Conservation (phyloP, 129 eudicot species). For the Artemisia tridentata region DNA sequence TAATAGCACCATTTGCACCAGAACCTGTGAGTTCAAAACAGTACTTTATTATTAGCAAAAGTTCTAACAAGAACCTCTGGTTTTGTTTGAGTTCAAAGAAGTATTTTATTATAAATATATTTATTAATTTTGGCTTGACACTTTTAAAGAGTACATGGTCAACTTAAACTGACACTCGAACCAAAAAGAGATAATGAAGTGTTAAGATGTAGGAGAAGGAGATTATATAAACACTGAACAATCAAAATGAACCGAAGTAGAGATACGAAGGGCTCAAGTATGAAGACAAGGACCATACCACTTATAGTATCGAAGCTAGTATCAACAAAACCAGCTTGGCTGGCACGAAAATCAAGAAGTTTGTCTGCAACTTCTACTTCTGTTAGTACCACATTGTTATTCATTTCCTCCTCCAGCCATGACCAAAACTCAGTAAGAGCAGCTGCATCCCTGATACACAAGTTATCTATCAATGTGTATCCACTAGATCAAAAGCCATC, state of each 20-base stretch:
- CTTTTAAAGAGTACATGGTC: too few species aligned
- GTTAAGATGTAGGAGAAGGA: not conserved
- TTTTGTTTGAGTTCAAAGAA: too few species aligned
- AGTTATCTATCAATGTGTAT: conserved; percentile 8
- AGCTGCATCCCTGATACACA: conserved; percentile 83
- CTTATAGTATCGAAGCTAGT: conserved; percentile 97
- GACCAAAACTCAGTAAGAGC: conserved; percentile 89
- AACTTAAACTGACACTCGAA: too few species aligned
- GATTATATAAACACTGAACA: conserved; percentile 6
- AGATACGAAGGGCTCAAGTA: not conserved
- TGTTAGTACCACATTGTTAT: conserved; percentile 50
- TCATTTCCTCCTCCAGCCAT: conserved; percentile 83
- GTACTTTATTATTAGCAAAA: conserved; percentile 1
- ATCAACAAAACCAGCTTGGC: conserved; percentile 79
- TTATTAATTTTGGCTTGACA: too few species aligned
- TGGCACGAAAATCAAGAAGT: conserved; percentile 88
- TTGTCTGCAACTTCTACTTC: conserved; percentile 91
- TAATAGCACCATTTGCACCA: conserved; percentile 98
- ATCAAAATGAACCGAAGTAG: not conserved
- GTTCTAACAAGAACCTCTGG: not conserved
- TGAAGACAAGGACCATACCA: conserved; percentile 39
- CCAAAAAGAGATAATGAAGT: too few species aligned
- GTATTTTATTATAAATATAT: too few species aligned
- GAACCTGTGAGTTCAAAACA: conserved; percentile 50
- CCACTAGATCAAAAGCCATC: not conserved